Conservation (phyloP, 495 filamentous ascomycete species). For the Hyaloscypha variabilis region DNA sequence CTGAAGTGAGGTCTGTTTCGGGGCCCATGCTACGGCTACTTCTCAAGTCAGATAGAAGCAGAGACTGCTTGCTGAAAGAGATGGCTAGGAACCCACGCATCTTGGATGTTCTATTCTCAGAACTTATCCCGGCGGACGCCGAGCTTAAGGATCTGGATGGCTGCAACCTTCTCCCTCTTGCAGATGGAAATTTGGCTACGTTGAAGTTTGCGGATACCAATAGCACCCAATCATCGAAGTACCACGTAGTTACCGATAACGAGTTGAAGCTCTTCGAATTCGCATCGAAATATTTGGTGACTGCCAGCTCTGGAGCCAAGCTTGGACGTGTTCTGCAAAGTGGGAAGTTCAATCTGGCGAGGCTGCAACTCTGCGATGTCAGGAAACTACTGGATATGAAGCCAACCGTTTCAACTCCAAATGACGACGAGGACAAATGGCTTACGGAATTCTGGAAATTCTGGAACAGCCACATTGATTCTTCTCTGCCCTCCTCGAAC, state of each 20-base stretch:
- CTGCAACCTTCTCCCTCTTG: slow-evolving; percentile 36
- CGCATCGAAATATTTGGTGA: slow-evolving; percentile 23
- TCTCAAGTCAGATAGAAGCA: slow-evolving; percentile 22
- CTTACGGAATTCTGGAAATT: slow-evolving; percentile 31
- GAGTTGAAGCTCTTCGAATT: slow-evolving; percentile 32
- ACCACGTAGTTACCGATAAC: slow-evolving; percentile 19
- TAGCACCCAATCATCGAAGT: neutral
- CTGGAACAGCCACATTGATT: too few relatives aligned
- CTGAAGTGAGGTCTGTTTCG: neutral
- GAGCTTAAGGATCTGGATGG: slow-evolving; percentile 25
- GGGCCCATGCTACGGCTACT: slow-evolving; percentile 18
- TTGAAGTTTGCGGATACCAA: slow-evolving; percentile 17
- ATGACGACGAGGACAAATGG: slow-evolving; percentile 24
- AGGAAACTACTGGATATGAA: slow-evolving; percentile 14
- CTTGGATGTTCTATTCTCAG: slow-evolving; percentile 21
- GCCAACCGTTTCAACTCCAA: neutral
- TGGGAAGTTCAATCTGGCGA: slow-evolving; percentile 27
- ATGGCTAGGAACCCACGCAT: slow-evolving; percentile 4
- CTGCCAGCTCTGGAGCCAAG: slow-evolving; percentile 2
- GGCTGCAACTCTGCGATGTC: slow-evolving; percentile 20
- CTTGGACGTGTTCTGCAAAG: neutral
- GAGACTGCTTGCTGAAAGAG: slow-evolving; percentile 5
- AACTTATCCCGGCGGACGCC: slow-evolving; percentile 6
- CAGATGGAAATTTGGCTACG: slow-evolving; percentile 32
- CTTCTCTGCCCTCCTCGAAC: too few relatives aligned